These are phyloP conservation scores for Citrus mangshanensis DNA, from an alignment of 345 rosid species.

Conservation along the genomic window DNA sequence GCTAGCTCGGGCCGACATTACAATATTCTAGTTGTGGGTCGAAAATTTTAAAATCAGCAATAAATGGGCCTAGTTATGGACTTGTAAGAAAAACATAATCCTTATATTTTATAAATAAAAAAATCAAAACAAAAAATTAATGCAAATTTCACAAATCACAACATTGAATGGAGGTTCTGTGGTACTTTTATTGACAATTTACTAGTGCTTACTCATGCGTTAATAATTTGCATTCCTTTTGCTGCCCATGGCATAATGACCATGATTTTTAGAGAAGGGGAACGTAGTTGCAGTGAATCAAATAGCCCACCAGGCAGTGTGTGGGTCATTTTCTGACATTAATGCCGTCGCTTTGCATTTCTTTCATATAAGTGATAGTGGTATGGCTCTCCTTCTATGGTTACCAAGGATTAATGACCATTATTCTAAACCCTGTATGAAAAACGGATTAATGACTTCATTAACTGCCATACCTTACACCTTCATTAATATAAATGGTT, in stretches of 20 bases:
- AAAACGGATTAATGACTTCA: not conserved
- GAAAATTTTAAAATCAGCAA: too few species aligned
- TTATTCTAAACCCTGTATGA: too few species aligned
- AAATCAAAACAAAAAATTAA: too few species aligned
- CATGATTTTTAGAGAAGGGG: not conserved
- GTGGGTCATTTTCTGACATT: not conserved
- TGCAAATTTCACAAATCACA: too few species aligned
- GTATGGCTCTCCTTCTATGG: not conserved
- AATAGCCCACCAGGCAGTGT: not conserved
- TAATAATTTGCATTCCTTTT: too few species aligned
- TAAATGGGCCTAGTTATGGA: too few species aligned
- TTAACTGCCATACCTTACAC: not conserved
- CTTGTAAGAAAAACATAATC: rapidly evolving
- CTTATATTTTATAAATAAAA: too few species aligned
- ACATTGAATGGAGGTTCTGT: not conserved
- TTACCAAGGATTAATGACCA: not conserved
- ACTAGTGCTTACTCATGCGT: not conserved
- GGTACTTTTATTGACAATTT: not conserved
- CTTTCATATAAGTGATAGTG: not conserved
- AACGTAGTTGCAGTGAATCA: not conserved
- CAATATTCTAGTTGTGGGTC: rapidly evolving
- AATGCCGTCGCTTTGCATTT: not conserved
- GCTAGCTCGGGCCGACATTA: too few species aligned
- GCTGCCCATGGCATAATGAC: not conserved
- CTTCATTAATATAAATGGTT: not conserved